A percentile compares a stretch with the other conserved stretches of the same genome.
These are phyloP conservation scores for Chaetomium strumarium DNA, from an alignment of 2,329 filamentous ascomycete species.

Conservation along the genomic window DNA sequence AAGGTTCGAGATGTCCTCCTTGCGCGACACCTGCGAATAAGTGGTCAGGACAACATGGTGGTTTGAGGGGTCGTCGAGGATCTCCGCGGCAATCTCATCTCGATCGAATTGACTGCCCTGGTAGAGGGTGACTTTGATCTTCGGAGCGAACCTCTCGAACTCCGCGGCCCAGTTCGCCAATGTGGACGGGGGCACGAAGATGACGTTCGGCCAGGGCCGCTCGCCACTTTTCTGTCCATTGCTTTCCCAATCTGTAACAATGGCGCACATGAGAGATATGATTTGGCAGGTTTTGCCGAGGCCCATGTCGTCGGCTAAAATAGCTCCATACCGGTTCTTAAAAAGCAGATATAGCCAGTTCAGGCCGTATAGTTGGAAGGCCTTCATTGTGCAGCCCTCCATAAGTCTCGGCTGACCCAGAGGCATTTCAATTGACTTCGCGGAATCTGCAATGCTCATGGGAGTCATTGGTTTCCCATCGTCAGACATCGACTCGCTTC, in stretches of 20 bases:
- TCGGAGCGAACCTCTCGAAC: constrained; percentile 79
- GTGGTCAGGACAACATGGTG: constrained; percentile 58
- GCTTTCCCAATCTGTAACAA: constrained; percentile 58
- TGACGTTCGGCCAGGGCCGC: constrained; percentile 64
- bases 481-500: constrained; percentile 29
- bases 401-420: constrained; percentile 69
- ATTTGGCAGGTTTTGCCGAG: constrained; percentile 96
- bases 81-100: constrained; percentile 58
- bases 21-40: constrained; percentile 52
- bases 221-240: constrained; percentile 25
- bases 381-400: constrained; percentile 73
- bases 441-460: constrained; percentile 29
- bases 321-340: constrained; percentile 73
- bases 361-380: constrained; percentile 88
- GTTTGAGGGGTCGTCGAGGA: constrained; percentile 58
- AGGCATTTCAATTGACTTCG: constrained; percentile 37
- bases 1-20: constrained; percentile 46
- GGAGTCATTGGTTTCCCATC: constrained; percentile 39
- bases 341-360: constrained; percentile 92
- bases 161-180: constrained; percentile 94
- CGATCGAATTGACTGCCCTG: constrained; percentile 62
- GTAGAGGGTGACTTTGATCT: constrained; percentile 66
- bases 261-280: constrained; percentile 80
- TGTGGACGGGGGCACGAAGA: constrained; percentile 89
- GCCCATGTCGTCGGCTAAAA: constrained; percentile 96